Conservation (phyloP, 495 filamentous ascomycete species). For the Cryomyces minteri region DNA sequence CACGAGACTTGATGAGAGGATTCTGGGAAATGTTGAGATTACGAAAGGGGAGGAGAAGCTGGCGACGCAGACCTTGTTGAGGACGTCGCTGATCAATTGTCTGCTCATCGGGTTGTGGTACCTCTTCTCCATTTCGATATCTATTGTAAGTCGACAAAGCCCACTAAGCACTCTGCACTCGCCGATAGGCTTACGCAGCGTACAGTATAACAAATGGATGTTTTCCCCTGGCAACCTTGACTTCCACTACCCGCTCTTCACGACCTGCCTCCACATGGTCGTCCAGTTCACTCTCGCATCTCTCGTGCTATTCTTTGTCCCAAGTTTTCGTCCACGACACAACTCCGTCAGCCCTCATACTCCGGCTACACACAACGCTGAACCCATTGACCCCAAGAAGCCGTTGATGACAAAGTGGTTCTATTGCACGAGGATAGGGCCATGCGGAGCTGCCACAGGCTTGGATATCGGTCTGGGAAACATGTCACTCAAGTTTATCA, state of each 20-base stretch:
- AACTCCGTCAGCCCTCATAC: constrained; percentile 22
- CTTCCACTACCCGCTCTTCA: constrained; percentile 92
- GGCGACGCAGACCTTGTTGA: constrained; percentile 53
- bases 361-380: constrained; percentile 28
- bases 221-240: constrained; percentile 60
- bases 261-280: constrained; percentile 86
- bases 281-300: constrained; percentile 81
- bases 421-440: constrained; percentile 81
- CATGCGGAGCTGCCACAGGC: constrained; percentile 84
- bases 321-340: constrained; percentile 57
- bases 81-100: constrained; percentile 48
- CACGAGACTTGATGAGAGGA: constrained; percentile 54
- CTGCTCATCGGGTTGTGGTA: constrained; percentile 69
- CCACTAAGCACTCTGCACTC: background rate
- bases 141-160: constrained; percentile 46
- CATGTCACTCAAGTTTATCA: constrained; percentile 87
- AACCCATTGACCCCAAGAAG: constrained; percentile 30
- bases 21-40: constrained; percentile 31
- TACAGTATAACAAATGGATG: constrained; percentile 99
- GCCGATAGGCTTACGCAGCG: background rate
- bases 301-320: constrained; percentile 64
- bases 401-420: constrained; percentile 82
- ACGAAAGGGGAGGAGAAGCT: constrained; percentile 44
- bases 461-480: constrained; percentile 96
- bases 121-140: constrained; percentile 84